Evolutionary conservation across 306 rosid species (phyloP), one percentile per base, ranked within the genome.

Genomic region (Abrus pulchellus): DNA sequence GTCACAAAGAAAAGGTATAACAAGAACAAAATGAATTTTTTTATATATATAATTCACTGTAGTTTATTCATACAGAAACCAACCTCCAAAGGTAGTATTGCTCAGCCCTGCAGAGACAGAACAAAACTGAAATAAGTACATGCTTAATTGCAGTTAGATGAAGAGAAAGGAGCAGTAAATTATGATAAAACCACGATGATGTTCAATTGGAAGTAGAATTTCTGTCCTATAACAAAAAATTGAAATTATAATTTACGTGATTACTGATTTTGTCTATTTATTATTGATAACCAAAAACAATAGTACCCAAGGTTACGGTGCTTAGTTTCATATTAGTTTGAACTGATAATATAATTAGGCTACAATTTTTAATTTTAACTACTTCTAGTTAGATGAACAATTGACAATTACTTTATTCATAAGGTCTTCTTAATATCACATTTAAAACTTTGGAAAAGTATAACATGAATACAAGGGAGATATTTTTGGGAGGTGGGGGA

Each of bases 41-140:
- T 20, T 38, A 36, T n/a, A 77, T 57, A 49, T 56, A 30, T 74
- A 63, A 59, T 72, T n/a, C 53, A n/a, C 1, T 7, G 60, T 50
- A 43, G 74, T 41, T 49, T 62, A 74, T 63, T 63, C 32, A 11
- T 5, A 32, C 5, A 66, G 81, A 84, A 79, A 92, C 94, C 77
- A 76, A 96, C 99, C 99, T 92, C 90, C 86, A 84, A 93, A 89
- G n/a, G 97, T 87, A 79, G 84, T 74, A 85, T 96, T 96, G 90
- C 94, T 84, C 81, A 93, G 78, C 79, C 94, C 99, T 96, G 98
- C 92, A 80, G 45, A 83, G 57, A 44, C 53, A 84, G 74, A 72
- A 79, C 47, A 70, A 74, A 82, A 77, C 74, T 5, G 57, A 72
- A 66, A 74, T 83, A 29, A 91, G 88, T 71, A 66, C 14, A 27